phyloP scores from a whole-genome alignment of 495 filamentous ascomycete genomes.

The Talaromyces thailandensis region DNA sequence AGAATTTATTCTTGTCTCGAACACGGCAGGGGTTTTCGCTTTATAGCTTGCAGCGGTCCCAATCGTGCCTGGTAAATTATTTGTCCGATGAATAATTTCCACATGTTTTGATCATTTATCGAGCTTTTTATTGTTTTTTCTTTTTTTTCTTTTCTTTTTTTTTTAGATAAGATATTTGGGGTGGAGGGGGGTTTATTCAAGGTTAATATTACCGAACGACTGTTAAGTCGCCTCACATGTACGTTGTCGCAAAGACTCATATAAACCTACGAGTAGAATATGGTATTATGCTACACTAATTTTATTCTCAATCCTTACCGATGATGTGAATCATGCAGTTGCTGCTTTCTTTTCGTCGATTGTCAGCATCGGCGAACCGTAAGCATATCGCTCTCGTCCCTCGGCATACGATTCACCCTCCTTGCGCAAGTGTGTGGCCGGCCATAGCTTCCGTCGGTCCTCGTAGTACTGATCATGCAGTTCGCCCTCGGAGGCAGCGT shows the following conservation, averaged over 20 bases:
- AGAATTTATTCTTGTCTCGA: neutral
- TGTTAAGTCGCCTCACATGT: neutral
- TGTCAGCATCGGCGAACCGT: constrained; percentile 33
- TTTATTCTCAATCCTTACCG: neutral
- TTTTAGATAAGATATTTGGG: too few species aligned
- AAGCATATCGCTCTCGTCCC: constrained; percentile 29
- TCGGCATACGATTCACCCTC: constrained; percentile 28
- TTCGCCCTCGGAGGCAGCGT: constrained; percentile 30
- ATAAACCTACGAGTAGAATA: neutral
- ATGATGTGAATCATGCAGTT: neutral
- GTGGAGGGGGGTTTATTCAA: neutral
- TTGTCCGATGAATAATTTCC: neutral
- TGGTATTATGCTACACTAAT: neutral
- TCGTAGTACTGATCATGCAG: constrained; percentile 34
- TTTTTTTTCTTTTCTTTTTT: too few species aligned
- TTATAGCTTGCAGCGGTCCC: neutral
- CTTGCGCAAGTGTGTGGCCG: constrained; percentile 33
- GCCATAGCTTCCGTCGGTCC: constrained; percentile 32
- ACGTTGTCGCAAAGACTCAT: neutral
- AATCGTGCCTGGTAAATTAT: neutral
- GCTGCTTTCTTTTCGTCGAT: constrained; percentile 16
- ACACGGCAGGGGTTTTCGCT: neutral
- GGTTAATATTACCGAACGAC: neutral
- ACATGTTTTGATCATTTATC: too few species aligned
- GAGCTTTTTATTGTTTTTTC: too few species aligned